These are phyloP conservation scores for Trametes pubescens DNA, from an alignment of 1,284 basidiomycete species.

Conservation along the genomic window DNA sequence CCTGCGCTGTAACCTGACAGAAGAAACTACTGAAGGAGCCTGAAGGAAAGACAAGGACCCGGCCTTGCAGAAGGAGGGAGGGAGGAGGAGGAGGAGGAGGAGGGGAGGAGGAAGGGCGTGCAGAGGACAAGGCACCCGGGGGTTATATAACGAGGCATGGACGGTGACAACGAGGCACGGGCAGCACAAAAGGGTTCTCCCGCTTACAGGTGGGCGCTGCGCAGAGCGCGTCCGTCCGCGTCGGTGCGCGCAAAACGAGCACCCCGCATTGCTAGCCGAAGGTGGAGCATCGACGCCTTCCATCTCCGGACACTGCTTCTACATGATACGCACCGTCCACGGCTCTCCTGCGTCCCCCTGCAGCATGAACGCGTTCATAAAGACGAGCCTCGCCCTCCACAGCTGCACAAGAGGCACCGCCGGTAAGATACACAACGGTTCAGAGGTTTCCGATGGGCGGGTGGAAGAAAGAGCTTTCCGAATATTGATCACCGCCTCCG, in stretches of 20 bases:
- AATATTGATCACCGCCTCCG: constrained; percentile 9
- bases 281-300: neutral
- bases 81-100: constrained; percentile 19
- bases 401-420: neutral
- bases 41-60: constrained; percentile 44
- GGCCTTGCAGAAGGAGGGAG: constrained; percentile 38
- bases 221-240: constrained; percentile 1
- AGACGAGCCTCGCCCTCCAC: neutral
- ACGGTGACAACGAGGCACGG: constrained; percentile 29
- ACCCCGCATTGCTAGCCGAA: constrained; percentile 3
- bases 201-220: constrained; percentile 7
- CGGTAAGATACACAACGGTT: neutral
- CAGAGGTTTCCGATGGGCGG: neutral
- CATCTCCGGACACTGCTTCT: neutral
- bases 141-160: constrained; percentile 21
- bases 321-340: neutral
- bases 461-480: neutral
- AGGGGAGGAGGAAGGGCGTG: constrained; percentile 22
- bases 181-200: constrained; percentile 19
- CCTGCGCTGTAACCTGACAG: constrained; percentile 39
- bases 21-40: constrained; percentile 39
- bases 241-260: constrained; percentile 1
- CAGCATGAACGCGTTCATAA: too few relatives aligned
- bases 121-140: constrained; percentile 1
- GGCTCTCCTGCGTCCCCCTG: neutral